A percentile compares a stretch with the other conserved stretches of the same genome.
Evolutionary conservation across 2,329 filamentous ascomycete species (phyloP).

Genomic region (Rhytidhysteron rufulum): DNA sequence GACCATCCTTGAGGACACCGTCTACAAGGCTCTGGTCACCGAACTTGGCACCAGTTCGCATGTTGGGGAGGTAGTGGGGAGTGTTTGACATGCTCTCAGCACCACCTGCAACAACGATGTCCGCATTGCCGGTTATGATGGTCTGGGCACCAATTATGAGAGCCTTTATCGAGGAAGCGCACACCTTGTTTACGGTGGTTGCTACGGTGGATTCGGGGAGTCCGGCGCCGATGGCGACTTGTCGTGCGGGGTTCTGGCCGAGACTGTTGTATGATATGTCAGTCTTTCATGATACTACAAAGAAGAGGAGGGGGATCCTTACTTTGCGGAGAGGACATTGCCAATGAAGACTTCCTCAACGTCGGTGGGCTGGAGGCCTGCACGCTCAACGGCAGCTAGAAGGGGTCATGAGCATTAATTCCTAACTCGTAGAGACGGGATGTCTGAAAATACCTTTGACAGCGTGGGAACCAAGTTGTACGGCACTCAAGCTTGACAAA

Average conservation of each 20-base stretch:
- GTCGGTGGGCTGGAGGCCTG: constrained; percentile 80
- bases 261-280: constrained; percentile 55
- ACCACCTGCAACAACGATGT: constrained; percentile 88
- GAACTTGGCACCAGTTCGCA: constrained; percentile 88
- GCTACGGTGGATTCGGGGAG: constrained; percentile 74
- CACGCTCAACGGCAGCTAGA: constrained; percentile 75
- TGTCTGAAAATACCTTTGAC: constrained; percentile 69
- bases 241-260: constrained; percentile 92
- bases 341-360: constrained; percentile 97
- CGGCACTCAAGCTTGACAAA: constrained; percentile 79
- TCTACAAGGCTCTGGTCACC: constrained; percentile 87
- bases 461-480: constrained; percentile 81
- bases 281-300: constrained; percentile 1
- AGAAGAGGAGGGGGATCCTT: constrained; percentile 29
- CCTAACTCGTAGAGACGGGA: constrained; percentile 7
- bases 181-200: constrained; percentile 99
- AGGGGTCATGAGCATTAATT: constrained; percentile 15
- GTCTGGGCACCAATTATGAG: constrained; percentile 93
- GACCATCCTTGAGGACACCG: constrained; percentile 87
- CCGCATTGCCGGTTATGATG: constrained; percentile 93
- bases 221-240: constrained; percentile 86
- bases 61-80: constrained; percentile 87
- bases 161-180: constrained; percentile 90
- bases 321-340: constrained; percentile 97
- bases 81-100: constrained; percentile 98